phyloP scores from a whole-genome alignment of 2,329 filamentous ascomycete genomes.

The Colletotrichum trifolii region DNA sequence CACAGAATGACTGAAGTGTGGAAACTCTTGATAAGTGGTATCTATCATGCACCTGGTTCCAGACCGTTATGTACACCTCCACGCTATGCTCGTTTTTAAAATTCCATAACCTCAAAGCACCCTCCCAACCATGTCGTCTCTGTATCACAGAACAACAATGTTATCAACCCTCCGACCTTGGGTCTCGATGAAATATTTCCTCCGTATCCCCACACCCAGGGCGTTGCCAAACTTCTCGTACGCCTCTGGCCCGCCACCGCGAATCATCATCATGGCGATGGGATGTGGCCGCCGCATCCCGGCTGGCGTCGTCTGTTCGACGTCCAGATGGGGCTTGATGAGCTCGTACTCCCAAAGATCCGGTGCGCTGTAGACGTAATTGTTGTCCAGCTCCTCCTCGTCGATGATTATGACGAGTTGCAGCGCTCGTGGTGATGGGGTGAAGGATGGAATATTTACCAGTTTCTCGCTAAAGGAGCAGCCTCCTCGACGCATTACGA shows the following conservation, averaged over 20 bases:
- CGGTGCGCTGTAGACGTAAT: conserved; percentile 39
- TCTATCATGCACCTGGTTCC: conserved; percentile 34
- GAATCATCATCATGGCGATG: conserved; percentile 86
- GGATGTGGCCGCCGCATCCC: conserved; percentile 77
- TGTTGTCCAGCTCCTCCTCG: conserved; percentile 47
- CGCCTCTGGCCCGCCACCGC: conserved; percentile 68
- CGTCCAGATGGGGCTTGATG: conserved; percentile 77
- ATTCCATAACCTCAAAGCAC: background rate
- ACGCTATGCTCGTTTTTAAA: conserved; percentile 30
- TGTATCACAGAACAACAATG: conserved; percentile 67
- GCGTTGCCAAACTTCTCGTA: conserved; percentile 72
- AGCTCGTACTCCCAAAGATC: conserved; percentile 43
- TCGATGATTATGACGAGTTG: conserved; percentile 84
- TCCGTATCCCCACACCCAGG: conserved; percentile 77
- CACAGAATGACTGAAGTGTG: background rate
- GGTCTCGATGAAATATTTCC: conserved; percentile 83
- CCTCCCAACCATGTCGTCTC: background rate
- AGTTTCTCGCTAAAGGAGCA: conserved; percentile 90
- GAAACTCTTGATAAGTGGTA: conserved; percentile 29
- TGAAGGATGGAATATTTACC: conserved; percentile 82
- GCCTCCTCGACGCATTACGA: conserved; percentile 83
- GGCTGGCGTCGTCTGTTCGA: conserved; percentile 75
- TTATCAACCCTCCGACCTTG: conserved; percentile 84
- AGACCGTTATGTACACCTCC: conserved; percentile 30
- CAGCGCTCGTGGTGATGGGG: conserved; percentile 69